Evolutionary conservation across 2,329 filamentous ascomycete genomes (phyloP).

Genomic region (Myriangium duriaei): DNA sequence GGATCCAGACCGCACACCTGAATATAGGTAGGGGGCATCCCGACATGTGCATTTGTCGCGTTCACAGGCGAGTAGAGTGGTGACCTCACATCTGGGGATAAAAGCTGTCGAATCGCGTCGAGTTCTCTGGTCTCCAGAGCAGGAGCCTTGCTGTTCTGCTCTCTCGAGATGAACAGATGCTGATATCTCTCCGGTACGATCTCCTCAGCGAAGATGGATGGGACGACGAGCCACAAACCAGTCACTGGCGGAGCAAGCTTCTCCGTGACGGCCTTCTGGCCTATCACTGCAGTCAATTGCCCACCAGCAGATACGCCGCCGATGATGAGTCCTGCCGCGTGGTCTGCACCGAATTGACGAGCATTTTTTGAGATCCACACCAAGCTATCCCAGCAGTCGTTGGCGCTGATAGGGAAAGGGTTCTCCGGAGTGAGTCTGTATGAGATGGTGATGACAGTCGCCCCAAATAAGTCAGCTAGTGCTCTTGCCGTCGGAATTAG

Average conservation of each 20-base stretch:
- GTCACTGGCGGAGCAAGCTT: conserved; percentile 32
- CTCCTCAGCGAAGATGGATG: conserved; percentile 23
- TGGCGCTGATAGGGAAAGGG: conserved; percentile 31
- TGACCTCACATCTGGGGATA: conserved; percentile 11
- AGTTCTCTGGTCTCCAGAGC: conserved; percentile 21
- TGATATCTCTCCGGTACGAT: conserved; percentile 29
- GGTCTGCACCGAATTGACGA: conserved; percentile 27
- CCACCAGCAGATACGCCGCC: conserved; percentile 38
- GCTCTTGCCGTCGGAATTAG: conserved; percentile 15
- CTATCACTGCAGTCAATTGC: conserved; percentile 27
- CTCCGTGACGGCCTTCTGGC: conserved; percentile 31
- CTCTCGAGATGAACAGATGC: conserved; percentile 26
- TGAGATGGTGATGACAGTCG: conserved; percentile 30
- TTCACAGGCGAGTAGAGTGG: conserved; percentile 23
- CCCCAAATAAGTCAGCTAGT: conserved; percentile 21
- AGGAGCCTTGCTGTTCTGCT: conserved; percentile 31
- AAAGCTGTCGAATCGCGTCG: conserved; percentile 14
- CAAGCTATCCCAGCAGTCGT: conserved; percentile 36
- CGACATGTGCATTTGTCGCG: conserved; percentile 19
- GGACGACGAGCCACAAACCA: conserved; percentile 35
- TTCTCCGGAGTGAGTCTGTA: conserved; percentile 37
- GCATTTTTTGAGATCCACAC: conserved; percentile 34
- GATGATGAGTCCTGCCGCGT: conserved; percentile 35
- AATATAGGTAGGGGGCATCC: conserved; percentile 36
- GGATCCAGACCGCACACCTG: conserved; percentile 41